A percentile compares a stretch with the other conserved stretches of the same genome.
phyloP scores from a whole-genome alignment of 2,329 filamentous ascomycete species.

The Fonsecaea erecta region DNA sequence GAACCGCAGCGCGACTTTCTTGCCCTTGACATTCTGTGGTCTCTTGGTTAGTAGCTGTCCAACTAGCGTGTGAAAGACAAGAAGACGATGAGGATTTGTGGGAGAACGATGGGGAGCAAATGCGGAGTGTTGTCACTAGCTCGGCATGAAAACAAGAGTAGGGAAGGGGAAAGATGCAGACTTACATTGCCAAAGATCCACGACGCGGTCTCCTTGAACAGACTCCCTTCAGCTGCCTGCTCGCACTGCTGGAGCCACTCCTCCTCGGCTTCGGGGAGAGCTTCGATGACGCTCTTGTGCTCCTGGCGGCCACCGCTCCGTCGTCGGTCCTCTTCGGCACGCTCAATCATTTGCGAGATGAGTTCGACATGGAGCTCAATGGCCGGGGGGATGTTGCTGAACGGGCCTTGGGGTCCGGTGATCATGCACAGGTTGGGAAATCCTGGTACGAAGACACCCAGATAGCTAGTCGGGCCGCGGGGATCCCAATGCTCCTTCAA shows the following conservation, averaged over 20 bases:
- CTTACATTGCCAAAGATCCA: conserved; percentile 58
- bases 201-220: conserved; percentile 57
- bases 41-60: not conserved
- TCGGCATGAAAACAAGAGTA: no score
- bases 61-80: not conserved
- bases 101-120: not conserved
- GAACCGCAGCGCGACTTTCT: conserved; percentile 41
- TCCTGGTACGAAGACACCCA: conserved; percentile 48
- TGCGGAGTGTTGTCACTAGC: not conserved
- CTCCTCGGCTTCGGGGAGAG: conserved; percentile 51
- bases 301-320: conserved; percentile 18
- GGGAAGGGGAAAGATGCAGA: not conserved
- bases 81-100: not conserved
- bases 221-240: conserved; percentile 38
- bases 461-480: conserved; percentile 41
- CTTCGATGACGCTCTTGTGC: conserved; percentile 51
- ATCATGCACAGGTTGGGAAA: conserved; percentile 58
- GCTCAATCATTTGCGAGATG: conserved; percentile 49
- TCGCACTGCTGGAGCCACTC: conserved; percentile 57
- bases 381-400: conserved; percentile 61
- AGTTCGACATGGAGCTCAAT: conserved; percentile 62
- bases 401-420: conserved; percentile 61
- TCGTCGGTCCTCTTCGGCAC: conserved; percentile 48
- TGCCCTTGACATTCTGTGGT: conserved; percentile 55
- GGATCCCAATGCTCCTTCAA: conserved; percentile 43